A percentile compares a stretch with the other conserved stretches of the same genome.
phyloP scores from a whole-genome alignment of 352 stramenopile genomes.

The Pythium diclinum region DNA sequence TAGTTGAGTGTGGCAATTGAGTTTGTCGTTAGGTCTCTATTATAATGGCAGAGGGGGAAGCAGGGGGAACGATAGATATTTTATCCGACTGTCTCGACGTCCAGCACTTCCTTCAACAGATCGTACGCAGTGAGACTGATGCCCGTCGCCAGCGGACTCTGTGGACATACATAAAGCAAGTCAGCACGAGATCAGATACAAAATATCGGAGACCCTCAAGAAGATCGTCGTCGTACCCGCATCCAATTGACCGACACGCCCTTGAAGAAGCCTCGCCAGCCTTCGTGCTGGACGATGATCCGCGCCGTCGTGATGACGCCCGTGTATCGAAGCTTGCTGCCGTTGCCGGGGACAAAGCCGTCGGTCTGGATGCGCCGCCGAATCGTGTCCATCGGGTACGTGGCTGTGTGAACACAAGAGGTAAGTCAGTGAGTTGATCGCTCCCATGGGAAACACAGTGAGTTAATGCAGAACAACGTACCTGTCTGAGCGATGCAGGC shows the following conservation, averaged over 20 bases:
- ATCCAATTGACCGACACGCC: constrained; percentile 87
- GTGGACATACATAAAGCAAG: background rate
- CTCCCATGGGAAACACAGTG: background rate
- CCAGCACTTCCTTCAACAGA: constrained; percentile 83
- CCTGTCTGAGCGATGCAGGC: constrained; percentile 82
- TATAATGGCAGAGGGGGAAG: background rate
- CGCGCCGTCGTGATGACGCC: constrained; percentile 59
- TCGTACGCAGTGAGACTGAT: constrained; percentile 88
- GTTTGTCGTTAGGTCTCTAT: background rate
- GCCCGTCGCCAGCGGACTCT: constrained; percentile 82
- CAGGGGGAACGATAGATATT: background rate
- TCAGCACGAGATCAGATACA: constrained; percentile 9
- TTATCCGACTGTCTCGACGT: constrained; percentile 59
- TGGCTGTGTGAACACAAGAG: constrained; percentile 36
- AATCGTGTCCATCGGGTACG: constrained; percentile 85
- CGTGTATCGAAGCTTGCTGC: constrained; percentile 53
- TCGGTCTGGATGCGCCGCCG: constrained; percentile 81
- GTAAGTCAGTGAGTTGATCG: constrained; percentile 2
- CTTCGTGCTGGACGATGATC: constrained; percentile 73
- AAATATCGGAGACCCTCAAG: background rate
- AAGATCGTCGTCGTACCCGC: constrained; percentile 33
- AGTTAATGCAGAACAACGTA: constrained; percentile 25
- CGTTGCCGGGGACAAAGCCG: constrained; percentile 57
- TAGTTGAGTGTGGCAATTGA: background rate
- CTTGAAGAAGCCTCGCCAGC: constrained; percentile 83